These are phyloP conservation scores for Incumbomyces lentus DNA, from an alignment of 2,329 filamentous ascomycete genomes.

Conservation along the genomic window DNA sequence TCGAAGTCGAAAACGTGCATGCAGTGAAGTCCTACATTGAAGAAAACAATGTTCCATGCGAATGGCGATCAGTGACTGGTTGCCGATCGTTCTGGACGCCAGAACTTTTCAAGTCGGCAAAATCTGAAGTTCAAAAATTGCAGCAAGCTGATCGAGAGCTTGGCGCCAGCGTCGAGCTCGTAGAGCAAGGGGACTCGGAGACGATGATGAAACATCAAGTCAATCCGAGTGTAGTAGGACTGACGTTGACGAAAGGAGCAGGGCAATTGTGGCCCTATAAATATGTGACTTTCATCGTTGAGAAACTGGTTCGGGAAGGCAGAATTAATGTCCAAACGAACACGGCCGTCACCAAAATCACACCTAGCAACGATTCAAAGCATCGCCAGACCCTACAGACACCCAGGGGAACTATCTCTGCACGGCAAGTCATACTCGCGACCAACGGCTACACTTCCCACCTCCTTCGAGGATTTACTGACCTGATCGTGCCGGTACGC, in stretches of 20 bases:
- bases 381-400: conserved; percentile 61
- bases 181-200: conserved; percentile 3
- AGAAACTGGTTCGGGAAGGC: conserved; percentile 35
- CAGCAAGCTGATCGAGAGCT: conserved; percentile 9
- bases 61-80: conserved; percentile 13
- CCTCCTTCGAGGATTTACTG: conserved; percentile 57
- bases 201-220: conserved; percentile 9
- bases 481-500: conserved; percentile 65
- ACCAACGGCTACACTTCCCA: conserved; percentile 78
- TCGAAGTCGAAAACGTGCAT: conserved; percentile 16
- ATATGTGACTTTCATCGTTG: conserved; percentile 61
- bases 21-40: conserved; percentile 13
- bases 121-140: conserved; percentile 7
- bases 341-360: conserved; percentile 23
- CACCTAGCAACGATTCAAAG: conserved; percentile 17
- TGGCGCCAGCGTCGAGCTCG: conserved; percentile 9
- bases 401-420: conserved; percentile 51
- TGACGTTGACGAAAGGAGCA: conserved; percentile 10
- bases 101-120: conserved; percentile 8
- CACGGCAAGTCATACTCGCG: conserved; percentile 60
- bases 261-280: conserved; percentile 54
- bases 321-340: conserved; percentile 25
- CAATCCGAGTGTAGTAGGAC: conserved; percentile 8
- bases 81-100: conserved; percentile 12
- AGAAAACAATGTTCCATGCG: conserved; percentile 13